Evolutionary conservation across 2,329 filamentous ascomycete genomes (phyloP), one percentile per base, ranked within the genome.

Genomic region (Colletotrichum sansevieriae): DNA sequence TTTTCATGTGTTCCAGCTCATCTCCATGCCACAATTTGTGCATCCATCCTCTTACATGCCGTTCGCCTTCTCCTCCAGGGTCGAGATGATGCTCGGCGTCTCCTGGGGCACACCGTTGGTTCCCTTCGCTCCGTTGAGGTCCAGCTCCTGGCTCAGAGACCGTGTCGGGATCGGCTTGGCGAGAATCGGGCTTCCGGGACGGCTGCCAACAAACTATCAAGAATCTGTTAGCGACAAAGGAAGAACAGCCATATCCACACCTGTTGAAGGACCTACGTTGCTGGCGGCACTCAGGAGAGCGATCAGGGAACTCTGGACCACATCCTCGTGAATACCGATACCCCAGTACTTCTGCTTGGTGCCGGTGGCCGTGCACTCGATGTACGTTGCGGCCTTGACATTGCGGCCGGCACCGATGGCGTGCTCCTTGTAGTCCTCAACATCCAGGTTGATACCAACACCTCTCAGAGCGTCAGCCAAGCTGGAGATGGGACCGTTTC

Each of bases 371-470:
- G 87, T 94, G 80, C 94, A 97, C 80, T 98, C 93, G 72, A 98
- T 97, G 78, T 97, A 98, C 2, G 95, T 93, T 2, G 94, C 95
- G n/a, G 95, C 95, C 83, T 97, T 97, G 73, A 95, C 93, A 70
- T 94, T 89, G 65, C 90, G 88, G 70, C 93, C 93, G 59, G 86
- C 85, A 72, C 94, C 94, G 73, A 98, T 94, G 33, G 95, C 92
- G 81, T 98, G 95, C 80, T 98, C 96, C 84, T 97, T 97, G 85
- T 98, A 98, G 79, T 98, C 94, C 52, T 91, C 88, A 59, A 98
- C 94, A 76, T 98, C 95, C 25, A 98, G 84, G 76, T 97, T 91
- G 71, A 98, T 91, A 67, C 93, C 93, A 39, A 98, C 82, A 15
- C 85, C 85, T 74, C 89, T 88, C 49, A 99, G 86, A 15, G 95